phyloP scores from a whole-genome alignment of 1,139 yeast species.

The Kurtzmaniella quercitrusa region DNA sequence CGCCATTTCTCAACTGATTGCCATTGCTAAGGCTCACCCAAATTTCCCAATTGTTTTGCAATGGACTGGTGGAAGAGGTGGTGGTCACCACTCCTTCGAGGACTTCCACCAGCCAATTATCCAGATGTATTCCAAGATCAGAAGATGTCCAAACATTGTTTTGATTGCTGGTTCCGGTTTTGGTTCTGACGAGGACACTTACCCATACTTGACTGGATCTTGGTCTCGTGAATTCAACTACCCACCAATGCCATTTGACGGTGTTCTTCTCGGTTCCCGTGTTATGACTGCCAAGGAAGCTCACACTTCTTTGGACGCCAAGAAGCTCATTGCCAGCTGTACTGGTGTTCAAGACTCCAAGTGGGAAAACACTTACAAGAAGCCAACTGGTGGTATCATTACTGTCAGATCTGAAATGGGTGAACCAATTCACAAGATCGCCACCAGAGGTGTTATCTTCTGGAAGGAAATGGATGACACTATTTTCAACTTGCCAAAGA shows the following conservation, averaged over 20 bases:
- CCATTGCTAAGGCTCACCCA: constrained; percentile 95
- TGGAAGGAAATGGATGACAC: constrained; percentile 98
- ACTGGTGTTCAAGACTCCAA: constrained; percentile 82
- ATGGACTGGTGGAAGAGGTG: constrained; percentile 99
- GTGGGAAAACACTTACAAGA: constrained; percentile 95
- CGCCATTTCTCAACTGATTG: constrained; percentile 79
- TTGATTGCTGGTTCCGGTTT: constrained; percentile 97
- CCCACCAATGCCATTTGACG: constrained; percentile 99
- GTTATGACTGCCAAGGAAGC: constrained; percentile 98
- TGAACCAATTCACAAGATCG: constrained; percentile 97
- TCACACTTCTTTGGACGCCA: constrained; percentile 88
- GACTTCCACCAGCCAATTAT: constrained; percentile 97
- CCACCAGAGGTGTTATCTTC: constrained; percentile 94
- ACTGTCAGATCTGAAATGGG: constrained; percentile 99
- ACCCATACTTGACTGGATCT: constrained; percentile 94
- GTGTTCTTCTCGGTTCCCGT: constrained; percentile 92
- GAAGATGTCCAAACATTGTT: constrained; percentile 85
- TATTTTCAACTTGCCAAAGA: constrained; percentile 85
- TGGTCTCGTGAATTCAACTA: constrained; percentile 85
- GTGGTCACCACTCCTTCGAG: constrained; percentile 99
- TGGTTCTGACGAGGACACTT: constrained; percentile 94
- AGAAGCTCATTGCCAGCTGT: constrained; percentile 85
- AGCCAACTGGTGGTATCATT: constrained; percentile 93
- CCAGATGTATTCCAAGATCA: constrained; percentile 92
- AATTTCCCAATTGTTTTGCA: constrained; percentile 92